phyloP scores from a whole-genome alignment of 495 filamentous ascomycete genomes.

The Aspergillus haitiensis region DNA sequence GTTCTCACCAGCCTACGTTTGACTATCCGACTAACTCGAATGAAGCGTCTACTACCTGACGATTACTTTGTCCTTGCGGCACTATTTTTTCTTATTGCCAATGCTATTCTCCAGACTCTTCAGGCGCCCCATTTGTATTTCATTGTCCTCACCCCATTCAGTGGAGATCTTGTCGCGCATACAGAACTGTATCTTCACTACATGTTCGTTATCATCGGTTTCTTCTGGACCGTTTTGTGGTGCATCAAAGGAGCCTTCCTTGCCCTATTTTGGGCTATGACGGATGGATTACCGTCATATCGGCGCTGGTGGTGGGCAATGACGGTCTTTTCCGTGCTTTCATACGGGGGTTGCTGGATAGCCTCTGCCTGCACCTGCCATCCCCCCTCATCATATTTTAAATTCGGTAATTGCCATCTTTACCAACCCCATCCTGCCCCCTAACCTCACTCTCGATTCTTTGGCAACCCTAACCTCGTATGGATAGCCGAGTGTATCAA shows the following conservation, averaged over 20 bases:
- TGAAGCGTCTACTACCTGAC: constrained; percentile 35
- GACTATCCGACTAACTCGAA: constrained; percentile 33
- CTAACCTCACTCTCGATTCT: too few species aligned
- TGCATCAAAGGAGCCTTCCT: constrained; percentile 50
- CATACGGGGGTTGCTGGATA: constrained; percentile 40
- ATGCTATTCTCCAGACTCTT: constrained; percentile 45
- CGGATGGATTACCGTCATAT: constrained; percentile 39
- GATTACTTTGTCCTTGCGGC: constrained; percentile 48
- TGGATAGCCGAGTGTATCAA: constrained; percentile 22
- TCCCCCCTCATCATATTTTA: constrained; percentile 41
- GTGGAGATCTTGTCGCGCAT: constrained; percentile 27
- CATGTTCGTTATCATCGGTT: constrained; percentile 46
- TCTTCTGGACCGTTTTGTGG: constrained; percentile 52
- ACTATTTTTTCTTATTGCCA: constrained; percentile 35
- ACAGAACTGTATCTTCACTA: constrained; percentile 31
- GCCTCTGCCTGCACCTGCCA: constrained; percentile 43
- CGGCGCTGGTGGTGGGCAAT: constrained; percentile 40
- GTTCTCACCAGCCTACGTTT: constrained; percentile 41
- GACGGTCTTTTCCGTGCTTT: constrained; percentile 31
- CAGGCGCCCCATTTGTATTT: constrained; percentile 46
- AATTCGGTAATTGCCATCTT: constrained; percentile 26
- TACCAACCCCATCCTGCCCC: neutral
- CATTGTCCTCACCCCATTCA: constrained; percentile 30
- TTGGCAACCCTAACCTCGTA: neutral
- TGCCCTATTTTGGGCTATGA: constrained; percentile 46